Conservation (phyloP, 2,329 filamentous ascomycete genomes). For the Celoporthe dispersa region DNA sequence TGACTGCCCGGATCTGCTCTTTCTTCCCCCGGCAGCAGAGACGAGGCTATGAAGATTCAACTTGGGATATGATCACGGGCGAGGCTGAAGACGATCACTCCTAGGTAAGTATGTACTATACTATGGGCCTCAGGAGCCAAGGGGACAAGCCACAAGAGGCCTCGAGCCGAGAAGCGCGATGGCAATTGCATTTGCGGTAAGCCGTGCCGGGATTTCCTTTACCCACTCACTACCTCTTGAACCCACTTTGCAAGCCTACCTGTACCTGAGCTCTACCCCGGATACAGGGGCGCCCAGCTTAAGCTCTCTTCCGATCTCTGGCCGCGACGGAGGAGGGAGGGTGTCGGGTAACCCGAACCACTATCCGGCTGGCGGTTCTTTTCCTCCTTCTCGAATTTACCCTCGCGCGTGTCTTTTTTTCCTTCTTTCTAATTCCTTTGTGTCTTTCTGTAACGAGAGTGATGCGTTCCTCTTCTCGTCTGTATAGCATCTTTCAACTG, state of each 20-base stretch:
- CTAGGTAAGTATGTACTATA: too few species aligned
- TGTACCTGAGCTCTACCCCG: constrained; percentile 13
- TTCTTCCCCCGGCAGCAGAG: too few species aligned
- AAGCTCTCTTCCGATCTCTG: constrained; percentile 21
- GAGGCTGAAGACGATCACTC: not conserved
- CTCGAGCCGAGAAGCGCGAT: not conserved
- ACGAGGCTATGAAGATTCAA: not conserved
- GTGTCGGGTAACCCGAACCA: not conserved
- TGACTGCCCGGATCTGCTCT: too few species aligned
- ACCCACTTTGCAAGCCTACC: not conserved
- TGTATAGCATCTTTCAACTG: not conserved
- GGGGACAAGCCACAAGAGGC: too few species aligned
- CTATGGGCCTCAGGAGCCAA: too few species aligned
- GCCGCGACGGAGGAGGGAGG: not conserved
- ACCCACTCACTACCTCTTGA: not conserved
- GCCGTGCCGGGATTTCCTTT: constrained; percentile 14
- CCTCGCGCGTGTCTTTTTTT: not conserved
- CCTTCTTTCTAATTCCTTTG: not conserved
- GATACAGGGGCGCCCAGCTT: not conserved
- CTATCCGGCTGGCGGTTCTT: constrained; percentile 1
- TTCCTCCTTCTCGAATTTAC: not conserved
- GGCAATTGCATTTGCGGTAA: not conserved
- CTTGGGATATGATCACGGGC: not conserved
- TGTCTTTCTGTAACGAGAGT: not conserved
- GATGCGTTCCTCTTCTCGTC: not conserved